Base-by-base conservation (phyloP, 148 eudicot species). In the Silene uniflora region DNA sequence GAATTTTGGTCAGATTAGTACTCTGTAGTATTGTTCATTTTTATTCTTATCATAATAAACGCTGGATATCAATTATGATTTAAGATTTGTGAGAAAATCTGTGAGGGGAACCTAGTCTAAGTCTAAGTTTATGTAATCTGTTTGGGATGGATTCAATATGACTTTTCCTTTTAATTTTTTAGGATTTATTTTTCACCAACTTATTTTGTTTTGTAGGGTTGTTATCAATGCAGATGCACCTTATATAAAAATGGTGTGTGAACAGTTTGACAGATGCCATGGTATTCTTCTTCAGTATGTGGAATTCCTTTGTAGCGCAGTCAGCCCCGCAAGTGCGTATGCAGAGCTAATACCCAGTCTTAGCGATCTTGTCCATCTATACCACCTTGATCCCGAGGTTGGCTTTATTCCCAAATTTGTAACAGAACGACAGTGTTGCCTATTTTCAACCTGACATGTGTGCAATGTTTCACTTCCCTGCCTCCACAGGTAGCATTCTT, bases 351-450 rank as follows among this genome's bases (percentile, higher is more conserved):
- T 92, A 83, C 99, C 99, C 47, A 27, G 86, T 78, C 98, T 92
- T 74, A 61, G 87, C 81, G 94, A 96, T 74, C 98, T 96, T 76
- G 85, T 89, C 69, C 97, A 86, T 77, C 77, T 56, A 61, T 92
- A 91, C 83, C 97, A 96, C 82, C 97, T 96, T 79, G 98, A 96
- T 73, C 98, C 99, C 22, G 98, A 96, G 99, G 99, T 96, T 77
- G 66, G 60, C 47, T 44, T 65, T 1, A 7, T 49, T 54, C 19
- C 55, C 46, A n/a, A 24, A 59, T 49, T 77, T 62, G 52, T 27
- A 29, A 13, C 16, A 12, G 29, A 46, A 47, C 7, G 23, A 69
- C 1, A 46, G 32, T 49, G 4, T 9, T 52, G 44, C 29, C 25
- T 42, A 44, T 69, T 46, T 44, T 19, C 3, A 13, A 1, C 32